Evolutionary conservation across 2,329 filamentous ascomycete genomes (phyloP).

Genomic region (Colletotrichum siamense): DNA sequence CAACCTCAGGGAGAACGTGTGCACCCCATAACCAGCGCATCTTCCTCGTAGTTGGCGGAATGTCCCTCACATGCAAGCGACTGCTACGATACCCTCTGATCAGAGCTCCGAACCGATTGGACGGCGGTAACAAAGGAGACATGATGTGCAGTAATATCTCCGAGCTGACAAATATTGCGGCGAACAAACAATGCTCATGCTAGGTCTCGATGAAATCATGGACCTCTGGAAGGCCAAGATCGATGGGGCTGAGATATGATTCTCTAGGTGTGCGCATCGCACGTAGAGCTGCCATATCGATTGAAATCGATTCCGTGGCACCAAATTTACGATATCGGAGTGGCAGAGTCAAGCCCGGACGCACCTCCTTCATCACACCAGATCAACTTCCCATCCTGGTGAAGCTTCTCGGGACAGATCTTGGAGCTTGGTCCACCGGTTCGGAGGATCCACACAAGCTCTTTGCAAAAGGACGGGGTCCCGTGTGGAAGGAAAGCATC

Average conservation of each 20-base stretch:
- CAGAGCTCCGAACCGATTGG: background rate
- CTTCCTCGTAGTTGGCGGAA: background rate
- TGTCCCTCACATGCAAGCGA: background rate
- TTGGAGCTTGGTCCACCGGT: slow-evolving; percentile 15
- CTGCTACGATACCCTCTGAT: background rate
- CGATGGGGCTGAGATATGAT: background rate
- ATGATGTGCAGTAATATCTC: background rate
- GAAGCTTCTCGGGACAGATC: background rate
- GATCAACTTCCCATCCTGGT: background rate
- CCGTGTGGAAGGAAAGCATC: background rate
- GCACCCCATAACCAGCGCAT: background rate
- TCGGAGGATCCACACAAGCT: slow-evolving; percentile 12
- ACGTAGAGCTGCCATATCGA: background rate
- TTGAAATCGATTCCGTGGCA: background rate
- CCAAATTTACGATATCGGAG: background rate
- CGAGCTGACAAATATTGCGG: background rate
- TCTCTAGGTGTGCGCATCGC: background rate
- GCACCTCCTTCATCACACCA: background rate
- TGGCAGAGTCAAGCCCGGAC: background rate
- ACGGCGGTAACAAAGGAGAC: background rate
- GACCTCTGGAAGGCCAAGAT: background rate
- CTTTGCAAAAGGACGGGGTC: background rate
- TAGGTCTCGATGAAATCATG: background rate
- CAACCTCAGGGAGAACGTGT: background rate
- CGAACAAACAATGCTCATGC: background rate